phyloP scores from a whole-genome alignment of 148 eudicot species.

The Arbutus unedo region DNA sequence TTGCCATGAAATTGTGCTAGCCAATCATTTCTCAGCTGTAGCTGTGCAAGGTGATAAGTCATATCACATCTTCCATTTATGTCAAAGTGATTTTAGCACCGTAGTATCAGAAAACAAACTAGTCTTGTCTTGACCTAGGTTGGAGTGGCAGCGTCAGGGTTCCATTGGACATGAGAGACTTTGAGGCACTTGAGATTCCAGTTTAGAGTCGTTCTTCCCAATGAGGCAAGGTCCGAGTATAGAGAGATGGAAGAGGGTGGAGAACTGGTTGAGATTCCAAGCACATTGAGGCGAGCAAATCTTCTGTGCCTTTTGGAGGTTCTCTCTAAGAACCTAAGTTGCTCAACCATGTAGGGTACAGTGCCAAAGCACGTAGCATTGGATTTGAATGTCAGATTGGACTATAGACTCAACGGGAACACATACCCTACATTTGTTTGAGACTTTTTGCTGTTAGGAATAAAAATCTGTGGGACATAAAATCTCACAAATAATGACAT shows the following conservation, averaged over 20 bases:
- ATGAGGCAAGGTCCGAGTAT: no score
- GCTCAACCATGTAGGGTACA: background rate
- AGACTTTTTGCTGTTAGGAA: background rate
- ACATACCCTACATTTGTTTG: background rate
- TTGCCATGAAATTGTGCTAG: background rate
- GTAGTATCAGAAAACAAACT: background rate
- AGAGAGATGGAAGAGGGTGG: background rate
- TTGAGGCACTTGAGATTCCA: background rate
- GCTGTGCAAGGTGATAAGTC: constrained; percentile 6
- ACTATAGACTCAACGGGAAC: background rate
- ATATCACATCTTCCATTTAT: background rate
- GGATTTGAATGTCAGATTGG: background rate
- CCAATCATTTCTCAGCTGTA: background rate
- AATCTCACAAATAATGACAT: background rate
- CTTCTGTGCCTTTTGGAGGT: background rate
- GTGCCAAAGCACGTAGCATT: background rate
- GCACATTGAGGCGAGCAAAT: background rate
- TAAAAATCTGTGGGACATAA: background rate
- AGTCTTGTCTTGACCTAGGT: background rate
- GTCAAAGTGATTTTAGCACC: background rate
- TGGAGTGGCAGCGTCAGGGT: background rate
- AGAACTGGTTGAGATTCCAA: constrained; percentile 5
- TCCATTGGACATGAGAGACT: background rate
- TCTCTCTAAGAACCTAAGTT: background rate
- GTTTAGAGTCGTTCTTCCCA: background rate